Conservation (phyloP, 139 green algal genomes). For the Volvox reticuliferus region DNA sequence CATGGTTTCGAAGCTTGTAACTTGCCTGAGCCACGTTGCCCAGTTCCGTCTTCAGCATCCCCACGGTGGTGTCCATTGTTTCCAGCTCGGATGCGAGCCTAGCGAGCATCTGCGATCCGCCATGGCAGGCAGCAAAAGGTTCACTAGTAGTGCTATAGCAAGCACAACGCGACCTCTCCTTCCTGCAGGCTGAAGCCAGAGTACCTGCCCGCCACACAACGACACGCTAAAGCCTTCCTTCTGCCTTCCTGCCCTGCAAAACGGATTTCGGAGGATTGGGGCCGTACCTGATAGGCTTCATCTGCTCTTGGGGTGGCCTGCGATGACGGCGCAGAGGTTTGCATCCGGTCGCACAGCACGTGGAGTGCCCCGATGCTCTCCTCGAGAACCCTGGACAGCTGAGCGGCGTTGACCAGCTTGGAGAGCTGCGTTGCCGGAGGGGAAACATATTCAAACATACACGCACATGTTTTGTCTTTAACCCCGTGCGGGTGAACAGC, state of each 20-base stretch:
- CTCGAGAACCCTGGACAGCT: constrained; percentile 11
- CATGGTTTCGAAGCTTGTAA: too few relatives aligned
- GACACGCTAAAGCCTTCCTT: too few relatives aligned
- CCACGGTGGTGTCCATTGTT: constrained; percentile 8
- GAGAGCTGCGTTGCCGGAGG: neutral
- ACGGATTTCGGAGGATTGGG: neutral
- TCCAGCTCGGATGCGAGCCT: constrained; percentile 7
- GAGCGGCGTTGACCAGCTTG: neutral
- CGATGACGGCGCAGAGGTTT: neutral
- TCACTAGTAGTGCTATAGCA: too few relatives aligned
- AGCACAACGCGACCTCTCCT: too few relatives aligned
- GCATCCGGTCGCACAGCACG: constrained; percentile 7
- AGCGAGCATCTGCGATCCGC: neutral
- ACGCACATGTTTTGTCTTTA: too few relatives aligned
- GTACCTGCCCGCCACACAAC: too few relatives aligned
- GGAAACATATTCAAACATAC: too few relatives aligned
- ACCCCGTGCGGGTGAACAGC: too few relatives aligned
- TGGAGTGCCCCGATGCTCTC: constrained; percentile 9
- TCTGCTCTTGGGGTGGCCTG: neutral
- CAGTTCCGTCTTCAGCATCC: neutral
- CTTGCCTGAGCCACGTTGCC: constrained; percentile 6
- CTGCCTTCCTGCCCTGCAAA: too few relatives aligned
- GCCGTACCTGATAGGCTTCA: neutral
- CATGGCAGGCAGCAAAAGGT: too few relatives aligned
- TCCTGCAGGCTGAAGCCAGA: too few relatives aligned